Conservation (phyloP, 129 eudicot species). For the Lonicera japonica region DNA sequence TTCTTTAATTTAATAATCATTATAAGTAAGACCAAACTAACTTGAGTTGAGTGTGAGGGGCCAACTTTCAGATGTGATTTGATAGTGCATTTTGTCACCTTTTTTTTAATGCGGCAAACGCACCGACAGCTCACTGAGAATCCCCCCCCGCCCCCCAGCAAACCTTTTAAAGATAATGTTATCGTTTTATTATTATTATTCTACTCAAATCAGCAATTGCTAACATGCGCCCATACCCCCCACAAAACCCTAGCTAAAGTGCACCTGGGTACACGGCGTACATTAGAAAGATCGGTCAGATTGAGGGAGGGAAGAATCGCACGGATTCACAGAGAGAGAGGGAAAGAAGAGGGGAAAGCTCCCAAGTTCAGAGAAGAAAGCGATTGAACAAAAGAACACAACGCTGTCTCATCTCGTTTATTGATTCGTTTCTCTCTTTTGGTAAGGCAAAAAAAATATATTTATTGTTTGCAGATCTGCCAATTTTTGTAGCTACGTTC, state of each 20-base stretch:
- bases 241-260: no score
- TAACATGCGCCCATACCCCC: no score
- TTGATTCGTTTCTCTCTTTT: constrained; percentile 3
- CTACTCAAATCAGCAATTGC: constrained; percentile 19
- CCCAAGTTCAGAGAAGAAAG: constrained; percentile 19
- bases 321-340: no score
- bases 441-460: constrained; percentile 22
- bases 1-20: no score
- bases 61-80: neutral
- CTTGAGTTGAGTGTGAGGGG: neutral
- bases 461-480: constrained; percentile 4
- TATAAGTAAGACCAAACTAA: neutral
- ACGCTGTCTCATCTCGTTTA: neutral
- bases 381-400: constrained; percentile 17
- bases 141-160: no score
- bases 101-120: constrained; percentile 19
- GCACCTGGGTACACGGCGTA: no score
- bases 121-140: constrained; percentile 31
- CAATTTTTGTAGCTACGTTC: constrained; percentile 17
- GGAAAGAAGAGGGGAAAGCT: constrained; percentile 26
- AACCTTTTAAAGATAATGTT: constrained; percentile 2
- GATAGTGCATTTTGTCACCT: constrained; percentile 14
- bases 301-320: neutral
- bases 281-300: no score
- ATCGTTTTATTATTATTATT: neutral